Percentiles rank a stretch among this genome's conserved stretches.
phyloP scores from a whole-genome alignment of 2,329 filamentous ascomycete species.

The Tolypocladium nubicola region DNA sequence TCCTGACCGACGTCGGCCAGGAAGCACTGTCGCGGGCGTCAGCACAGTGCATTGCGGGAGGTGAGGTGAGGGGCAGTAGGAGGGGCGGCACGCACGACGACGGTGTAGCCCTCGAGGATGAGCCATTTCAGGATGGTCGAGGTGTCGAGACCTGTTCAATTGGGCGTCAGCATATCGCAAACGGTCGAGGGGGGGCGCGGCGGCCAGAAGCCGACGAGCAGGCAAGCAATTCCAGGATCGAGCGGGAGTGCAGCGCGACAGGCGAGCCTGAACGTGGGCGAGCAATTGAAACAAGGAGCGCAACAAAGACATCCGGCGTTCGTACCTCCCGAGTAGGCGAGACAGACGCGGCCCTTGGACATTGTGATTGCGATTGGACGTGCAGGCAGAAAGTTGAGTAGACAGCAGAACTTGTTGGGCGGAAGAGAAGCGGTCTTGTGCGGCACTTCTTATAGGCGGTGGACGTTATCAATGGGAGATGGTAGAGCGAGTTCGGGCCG shows the following conservation, averaged over 20 bases:
- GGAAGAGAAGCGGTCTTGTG: neutral
- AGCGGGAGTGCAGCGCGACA: too few relatives aligned
- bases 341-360: neutral
- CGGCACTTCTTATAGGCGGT: neutral
- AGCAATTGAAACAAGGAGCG: neutral
- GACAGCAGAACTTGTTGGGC: neutral
- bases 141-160: constrained; percentile 25
- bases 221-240: too few relatives aligned
- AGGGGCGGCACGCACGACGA: constrained; percentile 5
- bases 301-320: too few relatives aligned
- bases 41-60: neutral
- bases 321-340: neutral
- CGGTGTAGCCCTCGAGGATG: constrained; percentile 16
- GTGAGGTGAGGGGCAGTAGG: neutral
- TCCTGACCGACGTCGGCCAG: constrained; percentile 61
- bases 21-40: constrained; percentile 12
- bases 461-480: too few relatives aligned
- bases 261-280: too few relatives aligned
- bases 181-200: too few relatives aligned
- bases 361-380: neutral
- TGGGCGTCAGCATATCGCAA: neutral
- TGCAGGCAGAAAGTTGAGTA: neutral
- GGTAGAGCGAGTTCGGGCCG: neutral
- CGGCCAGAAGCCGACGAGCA: neutral
- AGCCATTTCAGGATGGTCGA: constrained; percentile 31